Evolutionary conservation across 768 basidiomycete species (phyloP), one percentile per base, ranked within the genome.

Genomic region (Suillus bovinus): DNA sequence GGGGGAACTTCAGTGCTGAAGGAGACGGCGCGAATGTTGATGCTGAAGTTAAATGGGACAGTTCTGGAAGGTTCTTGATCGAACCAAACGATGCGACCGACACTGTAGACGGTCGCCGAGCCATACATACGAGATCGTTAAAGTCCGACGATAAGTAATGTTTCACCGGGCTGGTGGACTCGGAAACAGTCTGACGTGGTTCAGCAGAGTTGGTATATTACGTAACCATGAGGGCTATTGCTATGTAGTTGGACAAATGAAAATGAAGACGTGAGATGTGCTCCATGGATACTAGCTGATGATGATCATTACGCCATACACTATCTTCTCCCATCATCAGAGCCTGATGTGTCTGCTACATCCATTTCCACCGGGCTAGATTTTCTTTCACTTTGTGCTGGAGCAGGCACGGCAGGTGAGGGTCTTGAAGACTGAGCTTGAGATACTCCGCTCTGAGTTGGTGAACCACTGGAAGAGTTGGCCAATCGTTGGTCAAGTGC

Each of bases 401-500:
- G 68, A 34, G 74, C 66, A 49, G 78, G 68, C 17, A 71, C 70
- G 38, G 76, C 55, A 13, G 63, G 64, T n/a, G 73, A 69, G 17
- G 71, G 38, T 17, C 58, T 71, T 33, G 74, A 70, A 11, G 72
- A 61, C 54, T 74, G 74, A 24, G 72, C 63, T 38, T 70, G 65
- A 22, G 75, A 65, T 29, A 67, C 64, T 61, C 71, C 75, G 50
- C 70, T 73, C 61, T 74, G 73, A 31, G 60, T 69, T 47, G 78
- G 68, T 2, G 75, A 65, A 57, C 58, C 69, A 38, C 73, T 62
- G 58, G 72, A 66, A 57, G 84, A 82, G 64, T 83, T 88, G 34
- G 96, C 94, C 58, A 99, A 75, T 34, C 95, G 85, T 69, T 97
- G 95, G 69, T 99, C 97, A 39, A 99, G 84, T 4, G 97, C 97